Base-by-base conservation (phyloP, 2,329 filamentous ascomycete genomes). In the Dothiorella sarmentorum region DNA sequence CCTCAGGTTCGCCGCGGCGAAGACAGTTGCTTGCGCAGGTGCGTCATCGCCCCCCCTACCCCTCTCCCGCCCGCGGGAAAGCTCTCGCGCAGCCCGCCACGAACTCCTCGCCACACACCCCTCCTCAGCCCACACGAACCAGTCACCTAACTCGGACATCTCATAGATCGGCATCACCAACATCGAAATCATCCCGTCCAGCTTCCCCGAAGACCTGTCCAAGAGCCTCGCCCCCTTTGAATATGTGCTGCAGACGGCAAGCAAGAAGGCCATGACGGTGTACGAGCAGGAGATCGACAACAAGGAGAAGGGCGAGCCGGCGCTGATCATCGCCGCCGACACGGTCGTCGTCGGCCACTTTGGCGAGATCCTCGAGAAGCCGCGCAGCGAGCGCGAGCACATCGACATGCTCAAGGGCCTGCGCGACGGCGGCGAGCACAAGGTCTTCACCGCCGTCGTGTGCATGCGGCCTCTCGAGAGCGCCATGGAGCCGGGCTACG, bases 361-460 rank as follows among this genome's bases (percentile, higher is more conserved):
- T 38, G 92, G 92, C 0, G 80, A 83, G 55, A 90, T 99, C 56
- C 78, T 99, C 2, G 94, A 99, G 80, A 99, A 99, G 77, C 94
- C 94, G 10, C 81, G 86, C 56, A 89, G 79, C 62, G 90, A 93
- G 73, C 83, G 82, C 5, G 87, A 96, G 40, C 94, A 99, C 74
- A 78, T 92, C 43, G 78, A 82, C 27, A 97, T 96, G 90, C 78
- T 99, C 62, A 88, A 87, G 72, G 82, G 84, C 71, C 78, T 99
- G 68, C 80, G 94, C 40, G 91, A 97, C 75, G 85, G 86, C 44
- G 79, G 82, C 29, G 75, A 83, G 60, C 94, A 97, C 77, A 88
- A 87, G 65, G 91, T 96, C 13, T 87, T 91, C 70, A 97, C 94
- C 1, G 88, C 90, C 0, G 85, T 99, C 1, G 90, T 86, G 60